Evolutionary conservation across 2,329 filamentous ascomycete species (phyloP).

Genomic region (Sclerotinia subarctica): DNA sequence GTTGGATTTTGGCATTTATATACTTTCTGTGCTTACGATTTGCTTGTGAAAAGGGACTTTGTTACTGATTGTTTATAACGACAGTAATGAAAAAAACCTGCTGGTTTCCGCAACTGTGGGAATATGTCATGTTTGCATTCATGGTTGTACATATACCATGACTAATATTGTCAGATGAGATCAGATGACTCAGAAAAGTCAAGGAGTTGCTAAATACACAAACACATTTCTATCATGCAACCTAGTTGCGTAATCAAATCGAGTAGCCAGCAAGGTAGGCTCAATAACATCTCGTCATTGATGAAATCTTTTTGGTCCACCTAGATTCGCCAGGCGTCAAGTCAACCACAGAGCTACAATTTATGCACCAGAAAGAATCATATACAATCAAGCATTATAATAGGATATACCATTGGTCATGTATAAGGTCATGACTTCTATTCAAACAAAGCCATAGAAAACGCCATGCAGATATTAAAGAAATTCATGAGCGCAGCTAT

Average conservation of each 20-base stretch:
- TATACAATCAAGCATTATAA: not conserved
- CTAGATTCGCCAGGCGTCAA: too few species aligned
- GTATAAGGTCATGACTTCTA: not conserved
- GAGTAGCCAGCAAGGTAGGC: not conserved
- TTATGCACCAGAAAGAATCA: not conserved
- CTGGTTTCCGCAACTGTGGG: not conserved
- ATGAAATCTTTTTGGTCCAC: not conserved
- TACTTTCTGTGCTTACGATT: not conserved
- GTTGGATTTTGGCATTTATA: not conserved
- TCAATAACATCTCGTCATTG: not conserved
- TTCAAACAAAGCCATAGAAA: not conserved
- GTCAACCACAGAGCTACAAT: not conserved
- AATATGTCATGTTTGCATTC: not conserved
- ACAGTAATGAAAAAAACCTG: not conserved
- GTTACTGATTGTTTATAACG: not conserved
- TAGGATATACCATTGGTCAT: not conserved
- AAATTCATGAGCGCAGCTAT: not conserved
- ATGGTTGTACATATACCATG: not conserved
- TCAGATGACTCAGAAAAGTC: not conserved
- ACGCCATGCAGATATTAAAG: not conserved
- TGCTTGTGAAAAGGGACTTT: not conserved
- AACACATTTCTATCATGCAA: not conserved
- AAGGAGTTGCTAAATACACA: not conserved
- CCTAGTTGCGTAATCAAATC: not conserved
- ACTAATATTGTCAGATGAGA: too few species aligned